These are phyloP conservation scores for Rhodomyrtus psidioides DNA, from an alignment of 441 rosid genomes.

Conservation along the genomic window DNA sequence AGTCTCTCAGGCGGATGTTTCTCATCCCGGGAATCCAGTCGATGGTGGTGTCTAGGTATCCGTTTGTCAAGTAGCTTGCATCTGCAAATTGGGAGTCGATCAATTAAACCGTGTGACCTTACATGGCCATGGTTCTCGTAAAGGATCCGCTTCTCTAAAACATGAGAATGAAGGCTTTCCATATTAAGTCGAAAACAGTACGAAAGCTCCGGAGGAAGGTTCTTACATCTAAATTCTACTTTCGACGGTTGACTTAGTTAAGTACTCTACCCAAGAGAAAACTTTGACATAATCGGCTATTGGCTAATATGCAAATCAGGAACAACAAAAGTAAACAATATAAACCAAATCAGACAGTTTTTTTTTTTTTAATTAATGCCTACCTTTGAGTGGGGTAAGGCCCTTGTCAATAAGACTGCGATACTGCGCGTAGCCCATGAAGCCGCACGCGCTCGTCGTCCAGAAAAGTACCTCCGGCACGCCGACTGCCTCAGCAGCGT, in stretches of 20 bases:
- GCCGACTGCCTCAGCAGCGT: not conserved
- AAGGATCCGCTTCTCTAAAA: not conserved
- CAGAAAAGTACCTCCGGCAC: not conserved
- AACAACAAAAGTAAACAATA: not conserved
- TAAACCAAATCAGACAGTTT: too few relatives aligned
- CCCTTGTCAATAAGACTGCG: not conserved
- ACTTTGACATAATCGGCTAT: not conserved
- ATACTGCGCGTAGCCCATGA: not conserved
- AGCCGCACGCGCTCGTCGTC: not conserved
- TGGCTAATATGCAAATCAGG: not conserved
- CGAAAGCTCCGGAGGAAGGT: not conserved
- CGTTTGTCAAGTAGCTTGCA: not conserved
- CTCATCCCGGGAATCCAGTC: constrained; percentile 12
- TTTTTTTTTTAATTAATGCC: too few relatives aligned
- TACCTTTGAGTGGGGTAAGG: not conserved
- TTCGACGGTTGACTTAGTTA: not conserved
- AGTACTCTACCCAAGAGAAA: not conserved
- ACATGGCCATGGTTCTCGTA: not conserved
- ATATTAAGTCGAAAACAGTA: not conserved
- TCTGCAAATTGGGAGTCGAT: not conserved
- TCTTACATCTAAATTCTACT: not conserved
- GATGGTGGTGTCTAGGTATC: constrained; percentile 1
- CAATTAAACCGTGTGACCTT: not conserved
- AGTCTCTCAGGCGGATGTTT: constrained; percentile 7
- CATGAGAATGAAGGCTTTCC: not conserved